phyloP scores from a whole-genome alignment of 2,329 filamentous ascomycete genomes.

The Trichophyton verrucosum region DNA sequence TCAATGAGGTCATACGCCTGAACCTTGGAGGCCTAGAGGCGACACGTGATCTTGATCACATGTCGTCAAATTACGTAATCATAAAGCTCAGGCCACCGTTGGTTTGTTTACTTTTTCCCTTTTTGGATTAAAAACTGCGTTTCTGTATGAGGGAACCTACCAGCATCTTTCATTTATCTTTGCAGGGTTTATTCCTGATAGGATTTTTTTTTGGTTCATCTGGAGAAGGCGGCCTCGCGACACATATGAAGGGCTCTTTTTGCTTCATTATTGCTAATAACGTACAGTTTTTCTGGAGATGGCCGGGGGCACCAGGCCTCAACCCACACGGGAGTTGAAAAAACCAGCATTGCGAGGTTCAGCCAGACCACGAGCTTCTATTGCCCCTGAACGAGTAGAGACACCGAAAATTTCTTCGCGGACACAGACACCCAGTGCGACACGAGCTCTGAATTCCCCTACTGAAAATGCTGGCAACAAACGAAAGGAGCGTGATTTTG shows the following conservation, averaged over 20 bases:
- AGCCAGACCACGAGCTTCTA: conserved; percentile 41
- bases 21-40: neutral
- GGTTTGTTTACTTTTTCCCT: conserved; percentile 14
- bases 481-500: conserved; percentile 78
- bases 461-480: conserved; percentile 49
- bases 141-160: neutral
- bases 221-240: neutral
- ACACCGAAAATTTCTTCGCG: conserved; percentile 62
- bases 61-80: neutral
- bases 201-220: neutral
- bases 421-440: conserved; percentile 36
- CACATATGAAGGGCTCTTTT: neutral
- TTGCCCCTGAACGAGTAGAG: conserved; percentile 42
- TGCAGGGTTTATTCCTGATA: neutral
- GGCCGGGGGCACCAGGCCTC: conserved; percentile 11
- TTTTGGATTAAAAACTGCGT: conserved; percentile 6
- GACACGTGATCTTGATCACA: neutral
- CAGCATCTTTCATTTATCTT: neutral
- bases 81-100: neutral
- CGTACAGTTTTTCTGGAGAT: conserved; percentile 5
- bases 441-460: conserved; percentile 32
- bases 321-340: conserved; percentile 32
- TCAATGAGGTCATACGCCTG: conserved; percentile 1
- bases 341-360: conserved; percentile 41
- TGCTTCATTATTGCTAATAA: neutral